These are phyloP conservation scores for Hansfordia pulvinata DNA, from an alignment of 2,329 filamentous ascomycete species.

Conservation along the genomic window DNA sequence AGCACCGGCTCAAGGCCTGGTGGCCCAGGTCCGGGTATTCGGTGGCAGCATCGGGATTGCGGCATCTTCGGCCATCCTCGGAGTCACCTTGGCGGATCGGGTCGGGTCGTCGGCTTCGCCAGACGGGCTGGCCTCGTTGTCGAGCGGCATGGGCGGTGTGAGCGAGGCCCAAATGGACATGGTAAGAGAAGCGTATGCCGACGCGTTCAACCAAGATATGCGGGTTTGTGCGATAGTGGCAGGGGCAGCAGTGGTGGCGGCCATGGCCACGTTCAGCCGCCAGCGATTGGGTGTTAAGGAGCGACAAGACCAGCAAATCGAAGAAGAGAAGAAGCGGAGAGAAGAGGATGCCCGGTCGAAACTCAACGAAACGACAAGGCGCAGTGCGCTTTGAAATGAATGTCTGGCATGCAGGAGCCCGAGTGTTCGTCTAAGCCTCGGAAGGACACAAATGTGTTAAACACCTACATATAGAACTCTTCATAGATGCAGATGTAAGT, in stretches of 20 bases:
- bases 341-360: no score
- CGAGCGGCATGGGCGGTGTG: constrained; percentile 9
- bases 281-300: constrained; percentile 15
- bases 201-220: constrained; percentile 33
- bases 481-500: no score
- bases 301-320: constrained; percentile 10
- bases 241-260: constrained; percentile 23
- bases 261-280: constrained; percentile 24
- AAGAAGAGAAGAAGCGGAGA: constrained; percentile 4
- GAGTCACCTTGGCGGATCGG: constrained; percentile 14
- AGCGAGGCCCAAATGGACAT: constrained; percentile 14
- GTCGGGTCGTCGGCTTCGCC: constrained; percentile 15
- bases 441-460: no score
- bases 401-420: no score
- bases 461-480: no score
- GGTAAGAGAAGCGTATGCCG: constrained; percentile 24
- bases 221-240: constrained; percentile 26
- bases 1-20: constrained; percentile 38
- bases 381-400: no score
- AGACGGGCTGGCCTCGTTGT: constrained; percentile 12
- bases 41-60: constrained; percentile 42
- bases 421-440: no score
- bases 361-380: no score
- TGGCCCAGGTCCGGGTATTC: constrained; percentile 35
- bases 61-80: constrained; percentile 32